These are phyloP conservation scores for Fusarium cicatricum DNA, from an alignment of 2,329 filamentous ascomycete genomes.

Conservation along the genomic window DNA sequence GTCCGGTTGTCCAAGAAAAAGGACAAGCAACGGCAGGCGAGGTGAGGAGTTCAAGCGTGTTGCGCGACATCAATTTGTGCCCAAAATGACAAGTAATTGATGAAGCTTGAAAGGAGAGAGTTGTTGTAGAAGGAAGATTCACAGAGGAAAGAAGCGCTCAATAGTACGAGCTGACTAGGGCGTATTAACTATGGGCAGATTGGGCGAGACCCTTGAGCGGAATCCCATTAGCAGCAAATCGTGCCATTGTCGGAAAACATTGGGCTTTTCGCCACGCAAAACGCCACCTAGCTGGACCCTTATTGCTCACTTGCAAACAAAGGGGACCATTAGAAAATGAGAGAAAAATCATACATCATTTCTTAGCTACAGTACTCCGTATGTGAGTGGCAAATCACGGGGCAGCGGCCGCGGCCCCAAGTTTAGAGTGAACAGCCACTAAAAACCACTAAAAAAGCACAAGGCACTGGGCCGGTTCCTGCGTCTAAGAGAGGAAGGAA, in stretches of 20 bases:
- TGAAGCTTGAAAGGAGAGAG: not conserved
- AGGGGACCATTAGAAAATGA: no score
- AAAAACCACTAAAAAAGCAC: no score
- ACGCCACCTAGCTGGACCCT: constrained; percentile 6
- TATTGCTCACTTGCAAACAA: no score
- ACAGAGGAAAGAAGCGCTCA: constrained; percentile 5
- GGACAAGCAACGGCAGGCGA: not conserved
- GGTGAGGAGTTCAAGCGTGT: not conserved
- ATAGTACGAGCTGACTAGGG: constrained; percentile 23
- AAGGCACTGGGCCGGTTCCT: no score
- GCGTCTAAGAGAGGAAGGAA: no score
- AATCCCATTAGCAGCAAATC: constrained; percentile 16
- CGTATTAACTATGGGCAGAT: constrained; percentile 32
- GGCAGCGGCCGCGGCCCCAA: no score
- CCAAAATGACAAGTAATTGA: constrained; percentile 14
- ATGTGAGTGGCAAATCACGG: no score
- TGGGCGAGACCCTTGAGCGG: constrained; percentile 6
- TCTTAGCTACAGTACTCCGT: no score
- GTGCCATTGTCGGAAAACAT: constrained; percentile 12
- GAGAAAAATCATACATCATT: no score
- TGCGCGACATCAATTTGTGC: constrained; percentile 20
- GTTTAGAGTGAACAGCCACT: no score
- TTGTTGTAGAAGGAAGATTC: constrained; percentile 16
- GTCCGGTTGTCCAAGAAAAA: not conserved
- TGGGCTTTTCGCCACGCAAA: constrained; percentile 20